Percentiles rank a stretch among this genome's conserved stretches.
Conservation (phyloP, 768 basidiomycete species). For the Pleurotus ostreatus region DNA sequence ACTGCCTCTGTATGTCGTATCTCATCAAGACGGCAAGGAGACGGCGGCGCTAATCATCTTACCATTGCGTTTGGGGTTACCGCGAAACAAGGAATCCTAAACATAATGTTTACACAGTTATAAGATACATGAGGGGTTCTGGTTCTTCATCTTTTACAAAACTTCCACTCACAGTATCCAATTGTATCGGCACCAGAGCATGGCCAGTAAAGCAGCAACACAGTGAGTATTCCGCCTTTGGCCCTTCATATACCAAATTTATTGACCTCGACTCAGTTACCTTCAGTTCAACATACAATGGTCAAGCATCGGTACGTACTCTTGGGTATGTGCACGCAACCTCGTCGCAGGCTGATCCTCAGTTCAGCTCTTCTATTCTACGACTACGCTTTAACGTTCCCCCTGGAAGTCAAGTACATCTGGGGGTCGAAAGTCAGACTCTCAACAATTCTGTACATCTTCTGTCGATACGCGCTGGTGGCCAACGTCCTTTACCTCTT, state of each 20-base stretch:
- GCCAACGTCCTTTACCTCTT: slow-evolving; percentile 29
- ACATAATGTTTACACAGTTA: no score
- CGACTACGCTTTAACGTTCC: slow-evolving; percentile 28
- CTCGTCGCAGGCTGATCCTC: not conserved
- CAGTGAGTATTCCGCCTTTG: not conserved
- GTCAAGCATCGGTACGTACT: slow-evolving; percentile 16
- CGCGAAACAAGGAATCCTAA: no score
- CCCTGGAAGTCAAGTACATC: slow-evolving; percentile 26
- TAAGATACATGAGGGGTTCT: no score
- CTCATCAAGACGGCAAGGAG: no score
- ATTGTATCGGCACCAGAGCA: not conserved
- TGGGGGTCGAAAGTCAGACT: slow-evolving; percentile 23
- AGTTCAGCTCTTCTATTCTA: slow-evolving; percentile 23
- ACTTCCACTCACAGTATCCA: no score
- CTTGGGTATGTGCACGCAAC: not conserved
- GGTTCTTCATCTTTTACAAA: no score
- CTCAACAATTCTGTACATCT: slow-evolving; percentile 26
- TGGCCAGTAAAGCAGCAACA: not conserved
- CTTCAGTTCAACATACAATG: slow-evolving; percentile 18
- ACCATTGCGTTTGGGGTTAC: no score
- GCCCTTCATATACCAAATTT: not conserved
- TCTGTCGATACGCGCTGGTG: slow-evolving; percentile 29
- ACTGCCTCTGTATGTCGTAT: no score
- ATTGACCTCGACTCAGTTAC: slow-evolving; percentile 8
- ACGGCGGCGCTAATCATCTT: no score